Evolutionary conservation across 2,329 filamentous ascomycete species (phyloP).

Genomic region (Fusarium equiseti): DNA sequence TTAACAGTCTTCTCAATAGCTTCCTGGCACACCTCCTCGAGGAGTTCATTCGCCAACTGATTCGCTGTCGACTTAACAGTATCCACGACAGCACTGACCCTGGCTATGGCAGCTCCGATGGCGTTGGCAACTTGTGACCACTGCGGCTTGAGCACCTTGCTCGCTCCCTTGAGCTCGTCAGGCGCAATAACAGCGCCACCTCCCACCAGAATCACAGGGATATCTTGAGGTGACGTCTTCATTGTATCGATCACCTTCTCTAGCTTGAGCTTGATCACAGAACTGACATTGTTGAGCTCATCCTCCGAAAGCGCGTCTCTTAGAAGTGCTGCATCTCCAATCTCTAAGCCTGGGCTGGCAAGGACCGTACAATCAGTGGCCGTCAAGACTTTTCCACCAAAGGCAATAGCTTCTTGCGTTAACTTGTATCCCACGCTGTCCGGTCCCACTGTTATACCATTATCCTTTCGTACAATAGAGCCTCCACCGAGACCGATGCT

Average conservation of each 20-base stretch:
- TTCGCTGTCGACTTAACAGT: conserved; percentile 62
- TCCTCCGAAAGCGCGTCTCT: conserved; percentile 48
- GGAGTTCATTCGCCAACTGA: conserved; percentile 53
- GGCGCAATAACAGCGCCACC: conserved; percentile 72
- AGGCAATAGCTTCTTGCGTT: conserved; percentile 64
- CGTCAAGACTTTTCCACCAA: conserved; percentile 68
- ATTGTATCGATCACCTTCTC: conserved; percentile 70
- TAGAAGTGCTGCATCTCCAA: conserved; percentile 58
- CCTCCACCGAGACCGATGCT: conserved; percentile 71
- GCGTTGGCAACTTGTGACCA: conserved; percentile 73
- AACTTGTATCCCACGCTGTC: conserved; percentile 73
- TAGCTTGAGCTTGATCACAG: conserved; percentile 62
- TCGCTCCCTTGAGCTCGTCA: conserved; percentile 66
- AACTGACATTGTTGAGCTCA: conserved; percentile 55
- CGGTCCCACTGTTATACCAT: conserved; percentile 64
- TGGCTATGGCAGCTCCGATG: conserved; percentile 72
- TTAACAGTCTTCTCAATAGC: conserved; percentile 59
- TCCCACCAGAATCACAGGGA: conserved; percentile 72
- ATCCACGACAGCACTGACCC: conserved; percentile 67
- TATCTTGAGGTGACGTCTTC: conserved; percentile 70
- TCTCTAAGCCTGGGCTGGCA: conserved; percentile 48
- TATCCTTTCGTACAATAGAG: conserved; percentile 62
- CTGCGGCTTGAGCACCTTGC: conserved; percentile 66
- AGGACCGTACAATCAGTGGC: conserved; percentile 67
- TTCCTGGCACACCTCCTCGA: conserved; percentile 55